Conservation (phyloP, 139 green algal species). For the Pleodorina starrii region DNA sequence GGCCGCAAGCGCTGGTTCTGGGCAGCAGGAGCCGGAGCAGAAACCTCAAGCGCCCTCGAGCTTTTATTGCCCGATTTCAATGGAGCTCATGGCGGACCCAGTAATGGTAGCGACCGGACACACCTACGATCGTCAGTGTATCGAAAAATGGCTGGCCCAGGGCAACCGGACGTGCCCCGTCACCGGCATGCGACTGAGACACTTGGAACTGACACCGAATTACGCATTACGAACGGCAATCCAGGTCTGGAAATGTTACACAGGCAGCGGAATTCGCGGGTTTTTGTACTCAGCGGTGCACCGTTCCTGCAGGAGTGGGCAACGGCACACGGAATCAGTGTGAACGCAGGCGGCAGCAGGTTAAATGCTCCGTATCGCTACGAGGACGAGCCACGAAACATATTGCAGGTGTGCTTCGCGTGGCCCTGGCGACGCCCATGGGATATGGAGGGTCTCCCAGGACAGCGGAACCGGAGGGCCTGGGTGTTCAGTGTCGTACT, state of each 20-base stretch:
- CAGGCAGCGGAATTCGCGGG: neutral
- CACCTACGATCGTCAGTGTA: slow-evolving; percentile 93
- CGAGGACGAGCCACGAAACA: slow-evolving; percentile 79
- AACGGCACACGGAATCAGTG: slow-evolving; percentile 65
- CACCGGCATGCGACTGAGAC: slow-evolving; percentile 89
- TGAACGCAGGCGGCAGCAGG: slow-evolving; percentile 55
- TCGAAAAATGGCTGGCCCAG: slow-evolving; percentile 91
- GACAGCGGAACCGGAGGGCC: no score
- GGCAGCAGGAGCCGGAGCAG: slow-evolving; percentile 20
- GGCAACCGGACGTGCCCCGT: slow-evolving; percentile 93
- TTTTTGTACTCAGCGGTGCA: neutral
- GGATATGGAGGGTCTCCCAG: no score
- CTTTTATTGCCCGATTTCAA: slow-evolving; percentile 91
- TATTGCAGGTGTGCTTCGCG: slow-evolving; percentile 75
- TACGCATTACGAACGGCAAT: slow-evolving; percentile 93
- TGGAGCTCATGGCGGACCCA: slow-evolving; percentile 95
- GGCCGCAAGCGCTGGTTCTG: neutral
- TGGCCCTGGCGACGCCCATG: neutral
- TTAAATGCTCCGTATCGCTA: slow-evolving; percentile 48
- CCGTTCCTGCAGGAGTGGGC: slow-evolving; percentile 82
- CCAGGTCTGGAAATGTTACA: slow-evolving; percentile 59
- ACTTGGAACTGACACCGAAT: slow-evolving; percentile 94
- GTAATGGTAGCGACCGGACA: slow-evolving; percentile 96
- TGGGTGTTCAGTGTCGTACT: no score
- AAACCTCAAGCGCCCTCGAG: slow-evolving; percentile 45